Evolutionary conservation across 2,329 filamentous ascomycete genomes (phyloP).

Genomic region (Cordyceps cicadae): DNA sequence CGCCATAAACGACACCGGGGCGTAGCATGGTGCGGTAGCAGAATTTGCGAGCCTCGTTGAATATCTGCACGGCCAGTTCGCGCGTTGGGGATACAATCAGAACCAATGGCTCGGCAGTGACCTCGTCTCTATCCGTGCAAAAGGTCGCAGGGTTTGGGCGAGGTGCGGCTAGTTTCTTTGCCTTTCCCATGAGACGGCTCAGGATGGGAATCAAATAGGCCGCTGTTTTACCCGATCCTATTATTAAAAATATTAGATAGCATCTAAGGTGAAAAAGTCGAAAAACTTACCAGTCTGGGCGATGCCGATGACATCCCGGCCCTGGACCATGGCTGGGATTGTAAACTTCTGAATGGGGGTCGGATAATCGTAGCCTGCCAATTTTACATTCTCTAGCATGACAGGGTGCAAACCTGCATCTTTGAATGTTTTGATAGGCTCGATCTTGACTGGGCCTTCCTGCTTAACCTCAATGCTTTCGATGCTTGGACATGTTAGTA

Average conservation of each 20-base stretch:
- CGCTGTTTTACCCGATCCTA: conserved; percentile 93
- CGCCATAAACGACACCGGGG: conserved; percentile 83
- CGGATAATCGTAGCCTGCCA: conserved; percentile 61
- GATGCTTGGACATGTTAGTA: conserved; percentile 36
- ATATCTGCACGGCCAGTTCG: conserved; percentile 89
- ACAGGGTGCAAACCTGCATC: conserved; percentile 77
- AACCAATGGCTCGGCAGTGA: conserved; percentile 79
- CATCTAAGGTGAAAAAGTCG: background rate
- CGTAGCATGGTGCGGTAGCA: conserved; percentile 94
- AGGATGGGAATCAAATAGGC: conserved; percentile 85
- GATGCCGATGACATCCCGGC: conserved; percentile 76
- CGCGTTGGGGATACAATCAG: conserved; percentile 79
- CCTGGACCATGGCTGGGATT: conserved; percentile 68
- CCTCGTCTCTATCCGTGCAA: conserved; percentile 36
- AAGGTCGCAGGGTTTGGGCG: conserved; percentile 59
- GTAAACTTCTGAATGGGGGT: conserved; percentile 85
- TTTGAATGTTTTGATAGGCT: conserved; percentile 52
- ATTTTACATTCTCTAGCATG: conserved; percentile 67
- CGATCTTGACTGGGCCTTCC: conserved; percentile 45
- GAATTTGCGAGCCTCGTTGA: conserved; percentile 84
- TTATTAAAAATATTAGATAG: background rate
- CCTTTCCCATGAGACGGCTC: conserved; percentile 91
- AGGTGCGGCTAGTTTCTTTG: conserved; percentile 72
- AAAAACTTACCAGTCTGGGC: conserved; percentile 77
- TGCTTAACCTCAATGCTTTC: conserved; percentile 46